Base-by-base conservation (phyloP, 257 asterid genomes). In the Scutellaria galericulata region DNA sequence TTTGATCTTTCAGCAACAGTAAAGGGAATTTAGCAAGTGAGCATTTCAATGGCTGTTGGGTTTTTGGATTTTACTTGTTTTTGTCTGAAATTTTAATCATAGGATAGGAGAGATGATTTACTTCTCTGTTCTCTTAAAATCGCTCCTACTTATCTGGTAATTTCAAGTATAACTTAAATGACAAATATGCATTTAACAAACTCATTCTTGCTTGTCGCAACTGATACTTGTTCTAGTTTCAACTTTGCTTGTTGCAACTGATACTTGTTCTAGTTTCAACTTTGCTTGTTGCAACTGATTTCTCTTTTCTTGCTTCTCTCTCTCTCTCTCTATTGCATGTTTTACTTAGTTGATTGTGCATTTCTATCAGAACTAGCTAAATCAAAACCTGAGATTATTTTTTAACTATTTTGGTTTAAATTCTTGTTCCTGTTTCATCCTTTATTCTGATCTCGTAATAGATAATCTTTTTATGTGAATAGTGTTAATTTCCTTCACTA, bases 271-370 rank as follows among this genome's bases (percentile, higher is more conserved):
- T 47, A 39, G 55, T 63, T 58, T 48, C n/a, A 9, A 7, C 56
- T 41, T 31, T 66, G 40, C 53, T 67, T 55, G 60, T 74, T 73
- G 22, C 47, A 0, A 37, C 50, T 50, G 55, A 40, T 46, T 51
- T 35, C 40, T 68, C 59, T 24, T 7, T 8, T 7, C 52, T 57
- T 9, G 11, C 47, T 20, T 44, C 47, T 41, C 35, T 18, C 18
- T 18, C 18, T 18, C 18, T 18, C 18, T 12, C 24, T 65, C 35
- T 15, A 4, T 46, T 59, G 47, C 52, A 18, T 47, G 51, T n/a
- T 18, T 35, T 31, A 9, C 42, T 35, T 45, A 55, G 40, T 15
- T 65, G 50, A 31, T 64, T 64, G 67, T 74, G 66, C 47, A 7
- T 10, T 22, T 72, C 62, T 40, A 11, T 61, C 31, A 24, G 50